Evolutionary conservation across 1,284 basidiomycete species (phyloP).

Genomic region (Moesziomyces sp.): DNA sequence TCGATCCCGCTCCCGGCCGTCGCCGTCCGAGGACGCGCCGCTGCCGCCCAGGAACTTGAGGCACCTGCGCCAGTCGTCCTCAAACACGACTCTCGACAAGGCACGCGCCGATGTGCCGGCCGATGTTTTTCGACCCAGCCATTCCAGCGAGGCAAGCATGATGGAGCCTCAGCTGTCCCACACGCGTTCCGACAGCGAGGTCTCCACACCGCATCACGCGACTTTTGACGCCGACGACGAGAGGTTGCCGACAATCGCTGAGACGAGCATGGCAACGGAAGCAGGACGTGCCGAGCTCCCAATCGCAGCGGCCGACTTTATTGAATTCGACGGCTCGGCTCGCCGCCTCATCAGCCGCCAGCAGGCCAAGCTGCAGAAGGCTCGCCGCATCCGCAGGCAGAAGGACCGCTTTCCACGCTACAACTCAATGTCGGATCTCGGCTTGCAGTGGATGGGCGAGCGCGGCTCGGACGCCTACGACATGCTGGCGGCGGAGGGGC

Average conservation of each 20-base stretch:
- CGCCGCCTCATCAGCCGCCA: slow-evolving; percentile 10
- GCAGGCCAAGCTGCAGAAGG: slow-evolving; percentile 37
- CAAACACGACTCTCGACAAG: slow-evolving; percentile 19
- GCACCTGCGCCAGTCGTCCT: slow-evolving; percentile 34
- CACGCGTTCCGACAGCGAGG: neutral
- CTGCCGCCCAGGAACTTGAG: slow-evolving; percentile 35
- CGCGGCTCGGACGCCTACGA: slow-evolving; percentile 27
- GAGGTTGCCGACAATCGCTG: slow-evolving; percentile 10
- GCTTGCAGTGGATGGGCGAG: slow-evolving; percentile 33
- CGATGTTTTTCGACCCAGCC: slow-evolving; percentile 14
- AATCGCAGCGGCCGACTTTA: neutral
- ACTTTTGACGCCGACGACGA: slow-evolving; percentile 5
- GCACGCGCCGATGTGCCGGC: slow-evolving; percentile 11
- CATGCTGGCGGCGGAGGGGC: slow-evolving; percentile 16
- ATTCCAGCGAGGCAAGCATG: neutral
- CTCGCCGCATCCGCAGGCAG: slow-evolving; percentile 34
- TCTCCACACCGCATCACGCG: neutral
- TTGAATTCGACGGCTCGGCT: neutral
- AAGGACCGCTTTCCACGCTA: slow-evolving; percentile 30
- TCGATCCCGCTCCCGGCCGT: slow-evolving; percentile 21
- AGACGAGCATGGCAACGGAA: neutral
- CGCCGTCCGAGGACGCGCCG: slow-evolving; percentile 13
- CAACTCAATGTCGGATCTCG: slow-evolving; percentile 36
- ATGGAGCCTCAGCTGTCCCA: neutral
- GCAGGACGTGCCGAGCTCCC: neutral